Evolutionary conservation across 2,329 filamentous ascomycete species (phyloP).

Genomic region (Helminthosporium solani): DNA sequence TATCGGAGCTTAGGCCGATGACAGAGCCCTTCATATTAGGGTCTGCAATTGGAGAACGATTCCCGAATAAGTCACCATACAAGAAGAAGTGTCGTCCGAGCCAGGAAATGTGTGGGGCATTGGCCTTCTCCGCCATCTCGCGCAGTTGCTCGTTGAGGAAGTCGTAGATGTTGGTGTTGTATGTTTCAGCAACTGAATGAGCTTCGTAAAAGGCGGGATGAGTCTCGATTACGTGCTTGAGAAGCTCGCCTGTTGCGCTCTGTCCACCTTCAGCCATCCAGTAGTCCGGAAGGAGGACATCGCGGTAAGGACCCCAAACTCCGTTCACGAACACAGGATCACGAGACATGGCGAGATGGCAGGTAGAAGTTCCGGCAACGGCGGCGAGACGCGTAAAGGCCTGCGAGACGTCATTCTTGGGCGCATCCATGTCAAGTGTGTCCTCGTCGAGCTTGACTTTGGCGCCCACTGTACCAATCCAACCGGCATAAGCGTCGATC

Average conservation of each 20-base stretch:
- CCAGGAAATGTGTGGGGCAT: conserved; percentile 77
- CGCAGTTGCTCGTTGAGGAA: conserved; percentile 87
- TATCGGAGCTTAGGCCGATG: conserved; percentile 84
- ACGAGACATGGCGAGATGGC: conserved; percentile 92
- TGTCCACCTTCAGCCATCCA: conserved; percentile 99
- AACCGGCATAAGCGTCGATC: conserved; percentile 97
- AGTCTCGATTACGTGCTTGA: conserved; percentile 92
- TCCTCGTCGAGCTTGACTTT: conserved; percentile 76
- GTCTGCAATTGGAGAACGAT: conserved; percentile 90
- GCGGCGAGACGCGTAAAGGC: conserved; percentile 91
- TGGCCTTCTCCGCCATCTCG: conserved; percentile 67
- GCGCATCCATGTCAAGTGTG: conserved; percentile 64
- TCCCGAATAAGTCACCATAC: conserved; percentile 96
- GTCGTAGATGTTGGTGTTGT: conserved; percentile 89
- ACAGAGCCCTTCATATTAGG: conserved; percentile 88
- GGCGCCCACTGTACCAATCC: conserved; percentile 98
- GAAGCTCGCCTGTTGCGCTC: conserved; percentile 89
- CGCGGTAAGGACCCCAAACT: conserved; percentile 95
- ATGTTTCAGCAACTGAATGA: conserved; percentile 73
- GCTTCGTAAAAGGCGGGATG: conserved; percentile 88
- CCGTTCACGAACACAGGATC: conserved; percentile 91
- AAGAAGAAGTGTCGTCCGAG: conserved; percentile 95
- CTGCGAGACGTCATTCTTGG: conserved; percentile 84
- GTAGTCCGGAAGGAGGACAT: conserved; percentile 85
- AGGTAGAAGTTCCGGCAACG: conserved; percentile 95